Base-by-base conservation (phyloP, 805 yeast genomes). In the Kodamaea kaohsiungensis region DNA sequence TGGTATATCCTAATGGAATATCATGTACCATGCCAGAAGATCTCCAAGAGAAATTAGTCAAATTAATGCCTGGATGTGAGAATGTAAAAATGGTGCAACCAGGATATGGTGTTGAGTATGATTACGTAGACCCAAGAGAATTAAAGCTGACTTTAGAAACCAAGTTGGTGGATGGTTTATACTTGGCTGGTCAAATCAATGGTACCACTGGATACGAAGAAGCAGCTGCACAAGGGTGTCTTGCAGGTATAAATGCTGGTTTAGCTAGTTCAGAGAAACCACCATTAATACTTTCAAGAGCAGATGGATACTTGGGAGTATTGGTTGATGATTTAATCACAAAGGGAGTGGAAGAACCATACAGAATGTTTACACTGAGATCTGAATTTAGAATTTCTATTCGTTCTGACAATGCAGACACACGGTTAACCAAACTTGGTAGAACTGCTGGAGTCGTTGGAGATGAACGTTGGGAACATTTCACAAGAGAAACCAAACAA, bases 171-270 rank as follows among this genome's bases (percentile, higher is more conserved):
- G 71, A 78, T 9, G 98, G 98, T 0, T 70, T 95, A 38, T 95
- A 73, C 67, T 74, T 95, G 46, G 99, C 99, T 0, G 99, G 99
- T 1, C 99, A 95, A 69, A 95, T 95, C 43, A 95, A 95, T 65
- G 99, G 99, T 35, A 95, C 99, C 0, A 95, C 99, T 0, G 99
- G 99, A 0, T 95, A 95, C 63, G 99, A 95, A 72, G 99, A 95
- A 67, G 99, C 99, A 0, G 97, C 97, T 2, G 88, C 98, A 0
- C 99, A 95, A 65, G 99, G 99, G 1, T 79, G 91, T 52, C 73
- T 95, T 46, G 99, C 99, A 1, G 99, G 99, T 8, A 86, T 92
- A 40, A 95, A 95, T 68, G 98, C 99, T 0, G 97, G 97, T 0
- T 73, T 91, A 22, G 62, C 84, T 0, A 65, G 66, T 7, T 62